Percentiles rank a stretch among this genome's conserved stretches.
Conservation (phyloP, 2,329 filamentous ascomycete species). For the Colletotrichum tanaceti region DNA sequence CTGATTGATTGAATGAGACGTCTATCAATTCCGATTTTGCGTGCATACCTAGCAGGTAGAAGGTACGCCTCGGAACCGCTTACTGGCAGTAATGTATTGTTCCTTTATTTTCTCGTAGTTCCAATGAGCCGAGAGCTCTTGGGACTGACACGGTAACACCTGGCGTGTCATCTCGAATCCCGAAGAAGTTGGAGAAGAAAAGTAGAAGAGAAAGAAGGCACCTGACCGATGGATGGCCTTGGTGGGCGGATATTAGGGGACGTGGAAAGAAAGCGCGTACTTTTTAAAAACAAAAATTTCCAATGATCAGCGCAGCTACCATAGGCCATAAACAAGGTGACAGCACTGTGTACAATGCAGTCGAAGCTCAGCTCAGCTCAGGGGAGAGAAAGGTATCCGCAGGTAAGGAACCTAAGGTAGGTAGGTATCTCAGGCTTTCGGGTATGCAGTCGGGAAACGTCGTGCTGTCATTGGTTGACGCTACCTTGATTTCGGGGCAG, state of each 20-base stretch:
- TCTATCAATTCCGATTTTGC: background rate
- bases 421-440: background rate
- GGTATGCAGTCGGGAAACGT: background rate
- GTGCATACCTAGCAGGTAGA: background rate
- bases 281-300: background rate
- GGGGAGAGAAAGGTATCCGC: background rate
- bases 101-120: background rate
- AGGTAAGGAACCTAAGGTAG: no score
- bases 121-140: background rate
- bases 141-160: background rate
- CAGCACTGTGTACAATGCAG: conserved; percentile 4
- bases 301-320: background rate
- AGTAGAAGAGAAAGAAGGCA: background rate
- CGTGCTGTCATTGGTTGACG: conserved; percentile 4
- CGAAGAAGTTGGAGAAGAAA: no score
- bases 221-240: no score
- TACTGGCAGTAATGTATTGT: background rate
- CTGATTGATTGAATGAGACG: background rate
- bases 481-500: background rate
- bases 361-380: background rate
- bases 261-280: no score
- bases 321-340: background rate
- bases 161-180: background rate
- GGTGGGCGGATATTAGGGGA: no score
- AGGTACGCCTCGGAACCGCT: background rate